A percentile compares a stretch with the other conserved stretches of the same genome.
phyloP scores from a whole-genome alignment of 1,284 basidiomycete genomes.

The Heterobasidion irregulare region DNA sequence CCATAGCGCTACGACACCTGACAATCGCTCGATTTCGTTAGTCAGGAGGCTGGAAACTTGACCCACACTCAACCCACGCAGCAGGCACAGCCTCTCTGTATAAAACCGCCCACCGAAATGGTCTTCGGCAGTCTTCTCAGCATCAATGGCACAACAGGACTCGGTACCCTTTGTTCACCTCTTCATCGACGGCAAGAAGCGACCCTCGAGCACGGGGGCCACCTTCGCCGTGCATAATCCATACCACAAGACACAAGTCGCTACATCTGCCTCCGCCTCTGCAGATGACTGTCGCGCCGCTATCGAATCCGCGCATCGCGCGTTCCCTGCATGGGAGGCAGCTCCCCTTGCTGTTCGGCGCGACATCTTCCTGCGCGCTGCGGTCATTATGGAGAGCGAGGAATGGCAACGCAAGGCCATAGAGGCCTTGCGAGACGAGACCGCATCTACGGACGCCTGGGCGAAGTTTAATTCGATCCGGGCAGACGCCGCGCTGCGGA shows the following conservation, averaged over 20 bases:
- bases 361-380: constrained; percentile 37
- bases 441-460: constrained; percentile 22
- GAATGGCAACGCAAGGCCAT: constrained; percentile 30
- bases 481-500: constrained; percentile 6
- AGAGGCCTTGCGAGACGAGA: constrained; percentile 29
- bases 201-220: constrained; percentile 26
- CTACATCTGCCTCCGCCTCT: constrained; percentile 34
- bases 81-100: no score
- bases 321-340: constrained; percentile 42
- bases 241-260: constrained; percentile 30
- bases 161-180: constrained; percentile 15
- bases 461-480: constrained; percentile 12
- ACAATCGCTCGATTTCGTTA: no score
- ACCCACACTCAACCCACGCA: no score
- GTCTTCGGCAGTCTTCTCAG: no score
- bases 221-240: constrained; percentile 41
- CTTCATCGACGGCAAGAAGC: constrained; percentile 24
- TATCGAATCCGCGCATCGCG: constrained; percentile 35
- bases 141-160: background rate
- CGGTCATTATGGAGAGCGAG: constrained; percentile 32
- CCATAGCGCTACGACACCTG: no score
- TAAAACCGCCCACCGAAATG: no score
- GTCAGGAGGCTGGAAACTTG: no score
- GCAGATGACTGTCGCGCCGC: constrained; percentile 38
- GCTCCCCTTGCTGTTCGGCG: constrained; percentile 28